Percentiles rank a stretch among this genome's conserved stretches.
Evolutionary conservation across 306 rosid species (phyloP).

Genomic region (Begonia masoniana): DNA sequence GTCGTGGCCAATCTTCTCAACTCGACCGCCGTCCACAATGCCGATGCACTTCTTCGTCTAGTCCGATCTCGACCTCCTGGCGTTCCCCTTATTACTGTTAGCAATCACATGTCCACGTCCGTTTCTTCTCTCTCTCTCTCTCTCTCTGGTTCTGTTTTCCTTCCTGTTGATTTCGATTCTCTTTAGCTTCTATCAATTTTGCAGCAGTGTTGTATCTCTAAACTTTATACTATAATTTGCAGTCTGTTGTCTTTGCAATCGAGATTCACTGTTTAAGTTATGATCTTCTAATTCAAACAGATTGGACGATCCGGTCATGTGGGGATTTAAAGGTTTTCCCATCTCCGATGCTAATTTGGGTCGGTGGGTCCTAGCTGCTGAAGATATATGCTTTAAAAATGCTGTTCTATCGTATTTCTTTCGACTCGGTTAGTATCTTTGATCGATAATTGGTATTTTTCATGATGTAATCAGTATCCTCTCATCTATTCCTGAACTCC

Average conservation of each 20-base stretch:
- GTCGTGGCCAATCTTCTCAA: constrained; percentile 43
- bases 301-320: constrained; percentile 75
- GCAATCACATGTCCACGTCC: constrained; percentile 93
- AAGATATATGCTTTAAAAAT: constrained; percentile 74
- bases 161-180: neutral
- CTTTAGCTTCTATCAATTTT: neutral
- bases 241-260: no score
- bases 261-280: no score
- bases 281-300: constrained; percentile 7
- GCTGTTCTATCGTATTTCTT: constrained; percentile 44
- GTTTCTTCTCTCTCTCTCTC: neutral
- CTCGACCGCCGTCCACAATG: constrained; percentile 58
- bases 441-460: no score
- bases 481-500: no score
- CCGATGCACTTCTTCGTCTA: constrained; percentile 52
- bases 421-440: constrained; percentile 35
- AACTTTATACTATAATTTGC: no score
- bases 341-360: constrained; percentile 27
- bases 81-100: constrained; percentile 77
- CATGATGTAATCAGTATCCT: no score
- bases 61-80: constrained; percentile 59
- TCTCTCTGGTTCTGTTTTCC: neutral
- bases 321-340: constrained; percentile 88
- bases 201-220: neutral
- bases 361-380: constrained; percentile 81